Conservation (phyloP, 2,329 filamentous ascomycete genomes). For the Ascocoryne sarcoides region DNA sequence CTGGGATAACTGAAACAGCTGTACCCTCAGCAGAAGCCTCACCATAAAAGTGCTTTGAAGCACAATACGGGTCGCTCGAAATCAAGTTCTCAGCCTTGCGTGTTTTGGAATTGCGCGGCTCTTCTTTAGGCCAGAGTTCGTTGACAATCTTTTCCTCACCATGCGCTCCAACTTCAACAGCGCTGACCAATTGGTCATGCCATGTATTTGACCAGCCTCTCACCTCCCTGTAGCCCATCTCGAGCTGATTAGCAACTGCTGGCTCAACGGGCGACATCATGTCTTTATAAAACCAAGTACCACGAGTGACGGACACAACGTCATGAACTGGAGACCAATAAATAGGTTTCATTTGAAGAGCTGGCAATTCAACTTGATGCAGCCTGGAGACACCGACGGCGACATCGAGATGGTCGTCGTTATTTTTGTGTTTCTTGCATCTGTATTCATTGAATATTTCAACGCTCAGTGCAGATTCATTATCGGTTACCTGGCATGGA, state of each 20-base stretch:
- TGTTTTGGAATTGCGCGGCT: slow-evolving; percentile 29
- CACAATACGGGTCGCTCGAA: slow-evolving; percentile 47
- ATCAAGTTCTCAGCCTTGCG: slow-evolving; percentile 17
- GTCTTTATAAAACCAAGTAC: slow-evolving; percentile 96
- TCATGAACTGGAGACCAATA: slow-evolving; percentile 97
- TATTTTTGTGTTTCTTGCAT: slow-evolving; percentile 27
- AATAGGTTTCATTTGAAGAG: slow-evolving; percentile 85
- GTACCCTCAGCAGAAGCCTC: slow-evolving; percentile 49
- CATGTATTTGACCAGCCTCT: slow-evolving; percentile 88
- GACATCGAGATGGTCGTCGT: slow-evolving; percentile 42
- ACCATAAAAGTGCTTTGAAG: slow-evolving; percentile 49
- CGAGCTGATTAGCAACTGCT: slow-evolving; percentile 80
- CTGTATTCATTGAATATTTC: too few species aligned
- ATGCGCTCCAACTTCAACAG: slow-evolving; percentile 77
- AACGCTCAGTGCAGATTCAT: too few species aligned
- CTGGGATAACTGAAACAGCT: slow-evolving; percentile 23
- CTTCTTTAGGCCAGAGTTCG: slow-evolving; percentile 68
- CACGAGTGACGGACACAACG: slow-evolving; percentile 69
- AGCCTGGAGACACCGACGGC: slow-evolving; percentile 84
- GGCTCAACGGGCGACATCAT: slow-evolving; percentile 87
- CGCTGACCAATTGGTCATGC: slow-evolving; percentile 83
- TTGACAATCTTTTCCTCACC: slow-evolving; percentile 91
- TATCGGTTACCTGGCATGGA: too few species aligned
- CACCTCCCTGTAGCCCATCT: slow-evolving; percentile 79
- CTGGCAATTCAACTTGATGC: slow-evolving; percentile 78